phyloP scores from a whole-genome alignment of 129 eudicot genomes.

The Centella asiatica region DNA sequence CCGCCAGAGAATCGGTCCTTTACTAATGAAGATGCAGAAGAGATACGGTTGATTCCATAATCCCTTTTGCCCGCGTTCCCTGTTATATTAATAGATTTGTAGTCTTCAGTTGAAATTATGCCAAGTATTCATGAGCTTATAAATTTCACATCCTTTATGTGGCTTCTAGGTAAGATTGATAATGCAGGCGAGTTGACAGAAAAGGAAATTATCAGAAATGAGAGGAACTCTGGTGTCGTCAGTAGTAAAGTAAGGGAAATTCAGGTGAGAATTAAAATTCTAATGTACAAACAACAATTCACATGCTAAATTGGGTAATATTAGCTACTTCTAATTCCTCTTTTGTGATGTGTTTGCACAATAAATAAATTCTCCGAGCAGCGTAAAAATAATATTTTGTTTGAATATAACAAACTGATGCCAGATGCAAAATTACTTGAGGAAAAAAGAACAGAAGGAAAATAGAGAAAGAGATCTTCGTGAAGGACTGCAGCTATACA shows the following conservation, averaged over 20 bases:
- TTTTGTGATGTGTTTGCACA: too few species aligned
- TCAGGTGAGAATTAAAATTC: constrained; percentile 46
- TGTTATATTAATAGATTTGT: not conserved
- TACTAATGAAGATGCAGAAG: constrained; percentile 89
- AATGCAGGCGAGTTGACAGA: constrained; percentile 55
- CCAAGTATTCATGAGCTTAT: not conserved
- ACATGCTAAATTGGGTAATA: not conserved
- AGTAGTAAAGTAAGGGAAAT: constrained; percentile 78
- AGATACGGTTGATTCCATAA: constrained; percentile 51
- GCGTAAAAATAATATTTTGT: not conserved
- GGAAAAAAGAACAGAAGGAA: constrained; percentile 77
- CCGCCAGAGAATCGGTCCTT: constrained; percentile 85
- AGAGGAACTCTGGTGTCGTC: constrained; percentile 83
- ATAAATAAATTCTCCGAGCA: not conserved
- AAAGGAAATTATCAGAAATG: constrained; percentile 88
- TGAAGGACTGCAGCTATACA: constrained; percentile 86
- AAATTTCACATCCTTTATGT: not conserved
- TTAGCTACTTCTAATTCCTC: too few species aligned
- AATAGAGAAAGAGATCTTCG: constrained; percentile 80
- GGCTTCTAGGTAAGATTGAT: constrained; percentile 61
- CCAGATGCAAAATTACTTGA: constrained; percentile 71
- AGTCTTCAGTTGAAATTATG: too few species aligned
- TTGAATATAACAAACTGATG: constrained; percentile 4
- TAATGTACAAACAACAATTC: not conserved
- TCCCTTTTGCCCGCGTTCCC: not conserved